Base-by-base conservation (phyloP, 768 basidiomycete species). In the Boletus insuetus region DNA sequence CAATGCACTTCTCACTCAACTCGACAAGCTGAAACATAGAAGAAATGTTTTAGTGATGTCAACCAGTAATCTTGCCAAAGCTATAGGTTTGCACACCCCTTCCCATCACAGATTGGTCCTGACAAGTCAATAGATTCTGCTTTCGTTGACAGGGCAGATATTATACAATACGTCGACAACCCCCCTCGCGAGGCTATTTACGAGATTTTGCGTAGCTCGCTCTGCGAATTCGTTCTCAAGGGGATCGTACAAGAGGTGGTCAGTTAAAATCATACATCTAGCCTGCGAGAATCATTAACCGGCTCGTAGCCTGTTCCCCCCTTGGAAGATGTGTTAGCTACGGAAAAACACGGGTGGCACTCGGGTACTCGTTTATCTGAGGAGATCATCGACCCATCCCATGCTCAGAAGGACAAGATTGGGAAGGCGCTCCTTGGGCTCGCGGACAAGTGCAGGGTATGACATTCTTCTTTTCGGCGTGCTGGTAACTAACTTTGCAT, bases 21-120 rank as follows among this genome's bases (percentile, higher is more conserved):
- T 99, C 8, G 97, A 99, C 76, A 97, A 94, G 70, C 77, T 99
- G 17, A 93, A 90, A 67, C 88, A 92, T 60, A 82, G 84, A 47
- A 96, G 91, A 74, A 99, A 99, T 65, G 94, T 95, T 3, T 76
- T 98, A 22, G 87, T 99, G 22, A 90, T 99, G 86, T 87, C 97
- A 6, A 99, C 97, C 1, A 96, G 94, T 53, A 99, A 98, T 72
- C 82, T 99, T 7, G 86, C 87, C 1, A 89, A 92, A 64, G 94
- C 97, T 0, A 99, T 99, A 53, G 95, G 94, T 94, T 57, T 49
- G 79, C 60, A 38, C 17, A 38, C 37, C n/a, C 42, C 41, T 34
- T 41, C 8, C 22, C 22, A 39, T 54, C 22, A 8, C 6, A 2
- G 13, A 20, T 39, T 17, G 19, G 16, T 16, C 9, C 37, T 53